Conservation (phyloP, 1,284 basidiomycete species). For the Pterula multifida region DNA sequence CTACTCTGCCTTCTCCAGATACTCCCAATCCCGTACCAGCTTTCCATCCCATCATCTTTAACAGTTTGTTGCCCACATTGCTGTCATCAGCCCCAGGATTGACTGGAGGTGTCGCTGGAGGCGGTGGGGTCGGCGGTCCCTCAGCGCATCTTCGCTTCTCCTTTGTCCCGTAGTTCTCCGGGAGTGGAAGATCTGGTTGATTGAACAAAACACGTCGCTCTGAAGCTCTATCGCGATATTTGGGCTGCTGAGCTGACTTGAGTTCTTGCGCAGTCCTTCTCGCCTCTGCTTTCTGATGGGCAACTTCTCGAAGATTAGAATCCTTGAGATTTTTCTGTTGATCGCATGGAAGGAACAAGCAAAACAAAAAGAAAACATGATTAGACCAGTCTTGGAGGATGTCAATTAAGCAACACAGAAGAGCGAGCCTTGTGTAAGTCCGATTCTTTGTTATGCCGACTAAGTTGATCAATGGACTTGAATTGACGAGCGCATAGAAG, state of each 20-base stretch:
- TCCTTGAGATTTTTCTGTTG: conserved; percentile 76
- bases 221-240: conserved; percentile 86
- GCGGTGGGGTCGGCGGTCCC: conserved; percentile 47
- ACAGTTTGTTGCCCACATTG: conserved; percentile 81
- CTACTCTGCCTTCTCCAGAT: conserved; percentile 71
- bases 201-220: conserved; percentile 82
- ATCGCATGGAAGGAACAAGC: conserved; percentile 6
- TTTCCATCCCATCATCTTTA: conserved; percentile 95
- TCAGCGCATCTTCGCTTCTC: conserved; percentile 43
- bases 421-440: conserved; percentile 81
- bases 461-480: conserved; percentile 74
- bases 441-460: conserved; percentile 81
- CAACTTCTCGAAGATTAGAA: conserved; percentile 53
- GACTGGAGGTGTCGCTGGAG: conserved; percentile 47
- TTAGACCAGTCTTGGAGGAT: conserved; percentile 19
- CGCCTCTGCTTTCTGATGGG: conserved; percentile 53
- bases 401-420: conserved; percentile 23
- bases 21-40: conserved; percentile 80
- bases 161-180: conserved; percentile 30
- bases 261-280: conserved; percentile 22
- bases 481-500: conserved; percentile 87
- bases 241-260: conserved; percentile 34
- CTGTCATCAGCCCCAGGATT: conserved; percentile 65
- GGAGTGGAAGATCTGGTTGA: conserved; percentile 73
- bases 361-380: conserved; percentile 15